Conservation (phyloP, 257 asterid species). For the Thymus quinquecostatus region DNA sequence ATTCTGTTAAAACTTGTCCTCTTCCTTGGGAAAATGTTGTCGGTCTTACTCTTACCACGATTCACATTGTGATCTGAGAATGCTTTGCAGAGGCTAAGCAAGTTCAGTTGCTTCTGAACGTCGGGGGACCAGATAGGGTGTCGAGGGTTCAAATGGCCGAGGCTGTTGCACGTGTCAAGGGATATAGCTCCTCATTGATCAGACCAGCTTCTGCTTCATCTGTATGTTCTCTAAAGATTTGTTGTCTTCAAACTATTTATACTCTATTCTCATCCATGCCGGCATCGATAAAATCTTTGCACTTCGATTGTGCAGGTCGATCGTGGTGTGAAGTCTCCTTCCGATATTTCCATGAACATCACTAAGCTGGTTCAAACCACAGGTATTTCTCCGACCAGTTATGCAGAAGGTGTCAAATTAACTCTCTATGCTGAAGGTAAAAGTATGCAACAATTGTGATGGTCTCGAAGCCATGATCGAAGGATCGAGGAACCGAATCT, state of each 20-base stretch:
- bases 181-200: constrained; percentile 67
- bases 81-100: constrained; percentile 57
- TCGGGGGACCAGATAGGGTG: constrained; percentile 85
- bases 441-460: not conserved
- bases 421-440: constrained; percentile 56
- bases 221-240: constrained; percentile 44
- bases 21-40: not conserved
- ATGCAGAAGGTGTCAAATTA: constrained; percentile 64
- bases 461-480: not conserved
- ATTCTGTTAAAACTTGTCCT: not conserved
- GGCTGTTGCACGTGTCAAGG: constrained; percentile 72
- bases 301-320: constrained; percentile 57
- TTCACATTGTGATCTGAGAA: constrained; percentile 7
- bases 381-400: constrained; percentile 61
- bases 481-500: not conserved
- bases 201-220: constrained; percentile 80
- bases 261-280: not conserved
- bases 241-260: not conserved
- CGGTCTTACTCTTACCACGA: not conserved
- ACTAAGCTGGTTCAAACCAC: constrained; percentile 63
- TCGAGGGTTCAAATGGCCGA: constrained; percentile 98
- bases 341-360: constrained; percentile 91
- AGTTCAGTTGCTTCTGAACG: constrained; percentile 69
- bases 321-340: constrained; percentile 91
- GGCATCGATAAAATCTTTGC: not conserved